A percentile compares a stretch with the other conserved stretches of the same genome.
These are phyloP conservation scores for Aspergillus viridinutans DNA, from an alignment of 2,329 filamentous ascomycete species.

Conservation along the genomic window DNA sequence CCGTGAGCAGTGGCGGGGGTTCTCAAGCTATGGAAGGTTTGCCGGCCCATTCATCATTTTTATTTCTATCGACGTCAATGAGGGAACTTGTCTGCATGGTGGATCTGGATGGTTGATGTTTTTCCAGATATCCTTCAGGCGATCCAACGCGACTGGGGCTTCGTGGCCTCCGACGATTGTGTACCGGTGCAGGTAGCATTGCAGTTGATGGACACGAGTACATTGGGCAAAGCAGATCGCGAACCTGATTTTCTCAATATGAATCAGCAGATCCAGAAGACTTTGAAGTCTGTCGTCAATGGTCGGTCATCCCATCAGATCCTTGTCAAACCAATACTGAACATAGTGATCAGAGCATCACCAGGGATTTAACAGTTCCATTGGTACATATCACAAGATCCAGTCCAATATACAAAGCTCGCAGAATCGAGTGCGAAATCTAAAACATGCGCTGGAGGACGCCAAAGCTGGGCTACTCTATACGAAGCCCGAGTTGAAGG, in stretches of 20 bases:
- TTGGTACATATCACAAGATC: slow-evolving; percentile 98
- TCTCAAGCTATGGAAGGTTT: slow-evolving; percentile 36
- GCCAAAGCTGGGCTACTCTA: slow-evolving; percentile 78
- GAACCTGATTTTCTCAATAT: slow-evolving; percentile 80
- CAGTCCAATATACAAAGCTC: slow-evolving; percentile 87
- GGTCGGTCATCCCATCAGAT: slow-evolving; percentile 30
- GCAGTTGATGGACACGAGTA: slow-evolving; percentile 89
- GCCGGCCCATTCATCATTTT: slow-evolving; percentile 2
- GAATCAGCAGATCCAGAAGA: slow-evolving; percentile 83
- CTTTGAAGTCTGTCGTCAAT: slow-evolving; percentile 91
- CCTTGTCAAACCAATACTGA: slow-evolving; percentile 6
- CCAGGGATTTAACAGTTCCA: slow-evolving; percentile 98
- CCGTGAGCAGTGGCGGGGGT: slow-evolving; percentile 17
- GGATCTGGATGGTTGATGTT: not conserved
- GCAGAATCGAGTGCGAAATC: slow-evolving; percentile 73
- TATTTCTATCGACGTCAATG: not conserved
- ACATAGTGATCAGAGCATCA: slow-evolving; percentile 66
- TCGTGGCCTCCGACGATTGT: slow-evolving; percentile 84
- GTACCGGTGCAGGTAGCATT: slow-evolving; percentile 92
- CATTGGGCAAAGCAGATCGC: slow-evolving; percentile 83
- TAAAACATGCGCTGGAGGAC: slow-evolving; percentile 77
- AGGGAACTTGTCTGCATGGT: slow-evolving; percentile 1
- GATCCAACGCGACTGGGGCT: slow-evolving; percentile 85
- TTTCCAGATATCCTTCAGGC: slow-evolving; percentile 63
- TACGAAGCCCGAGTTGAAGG: slow-evolving; percentile 86